Percentiles rank a stretch among this genome's conserved stretches.
These are phyloP conservation scores for Leccinum huronense DNA, from an alignment of 1,284 basidiomycete genomes.

Conservation along the genomic window DNA sequence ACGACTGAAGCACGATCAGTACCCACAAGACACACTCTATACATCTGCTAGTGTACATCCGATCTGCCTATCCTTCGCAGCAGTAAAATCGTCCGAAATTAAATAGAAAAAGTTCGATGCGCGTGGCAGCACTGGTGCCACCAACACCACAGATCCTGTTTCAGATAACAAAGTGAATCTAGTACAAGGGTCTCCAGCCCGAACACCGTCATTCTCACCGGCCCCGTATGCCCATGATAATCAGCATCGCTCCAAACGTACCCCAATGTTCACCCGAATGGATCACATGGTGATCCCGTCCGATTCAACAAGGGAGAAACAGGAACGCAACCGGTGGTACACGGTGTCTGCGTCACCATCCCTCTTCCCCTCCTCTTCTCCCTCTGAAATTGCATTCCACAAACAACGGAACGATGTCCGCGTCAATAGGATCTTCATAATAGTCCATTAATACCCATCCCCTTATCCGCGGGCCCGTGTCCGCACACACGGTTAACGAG, in stretches of 20 bases:
- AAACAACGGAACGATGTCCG: conserved; percentile 59
- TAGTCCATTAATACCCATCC: conserved; percentile 78
- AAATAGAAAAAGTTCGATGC: background rate
- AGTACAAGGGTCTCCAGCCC: background rate
- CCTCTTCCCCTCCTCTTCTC: conserved; percentile 46
- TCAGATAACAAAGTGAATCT: conserved; percentile 6
- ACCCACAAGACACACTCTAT: background rate
- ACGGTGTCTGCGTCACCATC: conserved; percentile 34
- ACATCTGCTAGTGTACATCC: background rate
- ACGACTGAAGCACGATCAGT: too few species aligned
- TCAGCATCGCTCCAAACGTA: background rate
- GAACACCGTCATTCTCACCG: background rate
- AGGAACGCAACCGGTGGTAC: background rate
- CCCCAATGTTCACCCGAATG: conserved; percentile 1
- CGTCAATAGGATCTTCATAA: conserved; percentile 52
- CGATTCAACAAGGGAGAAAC: background rate
- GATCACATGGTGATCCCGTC: background rate
- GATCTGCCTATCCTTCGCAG: background rate
- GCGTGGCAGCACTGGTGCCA: background rate
- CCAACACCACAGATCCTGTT: conserved; percentile 1
- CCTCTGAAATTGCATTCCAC: conserved; percentile 74
- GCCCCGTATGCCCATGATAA: background rate
- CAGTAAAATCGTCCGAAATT: conserved; percentile 13
- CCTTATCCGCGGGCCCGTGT: conserved; percentile 25
- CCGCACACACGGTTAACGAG: background rate